Evolutionary conservation across 495 filamentous ascomycete genomes (phyloP), one percentile per base, ranked within the genome.

Genomic region (Aspergillus bertholletiae): DNA sequence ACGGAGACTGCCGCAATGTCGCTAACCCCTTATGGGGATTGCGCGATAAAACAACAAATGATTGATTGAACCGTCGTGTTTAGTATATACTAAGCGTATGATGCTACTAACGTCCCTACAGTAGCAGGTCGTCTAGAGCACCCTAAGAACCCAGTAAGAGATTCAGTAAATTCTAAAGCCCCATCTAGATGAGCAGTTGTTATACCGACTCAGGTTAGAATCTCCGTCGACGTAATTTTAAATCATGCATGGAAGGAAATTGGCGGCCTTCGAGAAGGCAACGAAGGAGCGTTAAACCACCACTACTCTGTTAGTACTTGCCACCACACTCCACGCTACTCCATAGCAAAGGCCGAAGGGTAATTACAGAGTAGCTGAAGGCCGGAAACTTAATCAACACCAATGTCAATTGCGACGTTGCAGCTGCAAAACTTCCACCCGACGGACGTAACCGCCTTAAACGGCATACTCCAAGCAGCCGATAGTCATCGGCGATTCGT

Each of bases 191-290:
- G 22, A 54, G 24, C 46, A 39, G 39, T 17, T 17, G 17, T 27
- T 44, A 51, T 54, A 43, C 47, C 51, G 13, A 26, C 40, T 46
- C 4, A 2, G 45, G 51, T 49, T 58, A 58, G 56, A 24, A 18
- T 28, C 23, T 40, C 40, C 20, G 30, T 46, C 37, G 51, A 30
- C 17, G 39, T 22, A 43, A 43, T 43, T 43, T 50, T 44, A 55
- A 60, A 49, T 26, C 44, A 56, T 53, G 49, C 53, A 55, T 59
- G 48, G 57, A 59, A 55, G 48, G 52, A 59, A 52, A 47, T 35
- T 34, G 46, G 27, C 40, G 51, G 37, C 41, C 57, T 59, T 59
- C 57, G 52, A 55, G 57, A 59, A 59, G 39, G 20, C 22, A 22
- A 46, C 24, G 24, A 24, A 52, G 21, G 24, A 43, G 24, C 35